These are phyloP conservation scores for Cytospora paraplurivora DNA, from an alignment of 2,329 filamentous ascomycete species.

Conservation along the genomic window DNA sequence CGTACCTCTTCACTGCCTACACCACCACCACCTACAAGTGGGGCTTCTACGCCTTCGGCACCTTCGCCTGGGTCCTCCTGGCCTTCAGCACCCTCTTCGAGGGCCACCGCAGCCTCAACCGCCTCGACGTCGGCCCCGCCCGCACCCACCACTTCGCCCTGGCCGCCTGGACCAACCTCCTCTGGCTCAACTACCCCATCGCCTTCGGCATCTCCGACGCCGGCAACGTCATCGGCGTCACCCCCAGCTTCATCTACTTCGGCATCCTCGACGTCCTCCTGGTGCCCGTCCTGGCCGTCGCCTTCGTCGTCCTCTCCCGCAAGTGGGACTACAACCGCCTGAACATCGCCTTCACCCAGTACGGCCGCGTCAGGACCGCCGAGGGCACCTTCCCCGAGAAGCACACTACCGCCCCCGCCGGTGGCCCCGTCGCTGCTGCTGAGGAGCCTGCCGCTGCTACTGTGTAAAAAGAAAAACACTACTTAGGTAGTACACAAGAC, in stretches of 20 bases:
- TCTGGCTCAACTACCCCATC: conserved; percentile 58
- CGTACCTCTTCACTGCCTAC: conserved; percentile 52
- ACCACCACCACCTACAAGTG: conserved; percentile 56
- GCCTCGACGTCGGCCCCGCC: conserved; percentile 43
- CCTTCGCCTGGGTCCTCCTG: conserved; percentile 49
- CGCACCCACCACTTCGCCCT: conserved; percentile 48
- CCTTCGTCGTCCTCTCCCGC: conserved; percentile 47
- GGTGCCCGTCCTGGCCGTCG: conserved; percentile 46
- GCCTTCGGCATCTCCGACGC: conserved; percentile 56
- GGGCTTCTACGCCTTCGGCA: conserved; percentile 59
- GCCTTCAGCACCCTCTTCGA: conserved; percentile 46
- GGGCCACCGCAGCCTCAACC: conserved; percentile 41
- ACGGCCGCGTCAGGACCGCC: conserved; percentile 50
- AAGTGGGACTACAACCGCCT: conserved; percentile 55
- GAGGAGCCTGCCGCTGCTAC: conserved; percentile 19
- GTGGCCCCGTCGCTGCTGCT: conserved; percentile 28
- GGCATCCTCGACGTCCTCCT: conserved; percentile 56
- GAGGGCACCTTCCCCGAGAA: conserved; percentile 52
- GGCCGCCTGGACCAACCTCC: conserved; percentile 50
- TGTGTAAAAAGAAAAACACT: background rate
- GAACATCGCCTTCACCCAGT: conserved; percentile 58
- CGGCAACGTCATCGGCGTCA: conserved; percentile 52
- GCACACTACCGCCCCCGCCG: conserved; percentile 33
- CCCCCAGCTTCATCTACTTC: conserved; percentile 52
- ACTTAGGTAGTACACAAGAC: too few relatives aligned